Conservation (phyloP, 2,329 filamentous ascomycete genomes). For the Diaporthe vexans region DNA sequence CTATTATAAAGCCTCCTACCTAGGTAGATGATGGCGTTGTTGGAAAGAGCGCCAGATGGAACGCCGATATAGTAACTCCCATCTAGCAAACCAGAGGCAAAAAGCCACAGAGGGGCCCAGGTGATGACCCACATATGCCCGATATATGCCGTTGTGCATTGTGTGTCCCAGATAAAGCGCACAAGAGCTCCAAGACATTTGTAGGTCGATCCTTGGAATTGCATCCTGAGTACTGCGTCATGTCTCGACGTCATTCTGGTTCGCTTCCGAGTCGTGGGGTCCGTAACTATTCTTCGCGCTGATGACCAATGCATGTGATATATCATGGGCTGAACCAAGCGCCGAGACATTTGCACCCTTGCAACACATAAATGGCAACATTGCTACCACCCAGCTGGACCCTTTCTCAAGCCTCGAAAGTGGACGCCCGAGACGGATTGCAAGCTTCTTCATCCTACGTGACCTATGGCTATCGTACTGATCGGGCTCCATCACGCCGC, state of each 20-base stretch:
- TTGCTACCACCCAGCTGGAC: neutral
- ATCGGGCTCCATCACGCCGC: neutral
- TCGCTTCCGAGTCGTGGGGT: neutral
- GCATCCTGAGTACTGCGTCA: neutral
- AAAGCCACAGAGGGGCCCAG: too few species aligned
- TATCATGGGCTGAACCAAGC: neutral
- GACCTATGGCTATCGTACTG: neutral
- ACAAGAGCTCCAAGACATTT: neutral
- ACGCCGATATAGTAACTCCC: too few species aligned
- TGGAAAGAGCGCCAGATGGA: too few species aligned
- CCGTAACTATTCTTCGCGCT: neutral
- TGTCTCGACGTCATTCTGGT: constrained; percentile 3
- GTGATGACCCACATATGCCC: neutral
- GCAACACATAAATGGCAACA: neutral
- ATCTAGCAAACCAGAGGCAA: too few species aligned
- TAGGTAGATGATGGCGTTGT: too few species aligned
- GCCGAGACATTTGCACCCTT: neutral
- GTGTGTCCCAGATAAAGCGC: neutral
- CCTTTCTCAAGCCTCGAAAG: neutral
- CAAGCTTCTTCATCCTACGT: too few species aligned
- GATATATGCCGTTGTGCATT: neutral
- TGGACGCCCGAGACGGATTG: neutral
- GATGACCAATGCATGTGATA: constrained; percentile 1
- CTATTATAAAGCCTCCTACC: too few species aligned
- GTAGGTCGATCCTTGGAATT: neutral